Percentiles rank a stretch among this genome's conserved stretches.
phyloP scores from a whole-genome alignment of 345 rosid genomes.

The Syzygium grande region DNA sequence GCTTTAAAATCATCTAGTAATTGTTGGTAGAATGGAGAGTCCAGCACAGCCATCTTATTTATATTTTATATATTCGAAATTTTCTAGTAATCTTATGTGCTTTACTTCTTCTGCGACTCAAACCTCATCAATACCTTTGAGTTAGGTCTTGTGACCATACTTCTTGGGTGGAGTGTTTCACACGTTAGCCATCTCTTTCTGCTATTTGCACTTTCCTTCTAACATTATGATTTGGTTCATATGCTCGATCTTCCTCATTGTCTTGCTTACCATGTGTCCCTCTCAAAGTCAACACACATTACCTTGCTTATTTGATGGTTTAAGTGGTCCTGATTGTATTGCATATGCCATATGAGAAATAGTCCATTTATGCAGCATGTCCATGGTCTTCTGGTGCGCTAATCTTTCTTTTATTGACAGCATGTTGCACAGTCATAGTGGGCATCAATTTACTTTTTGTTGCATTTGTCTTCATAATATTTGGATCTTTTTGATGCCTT shows the following conservation, averaged over 20 bases:
- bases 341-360: neutral
- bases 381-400: neutral
- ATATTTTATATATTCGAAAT: neutral
- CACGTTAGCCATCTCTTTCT: neutral
- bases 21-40: neutral
- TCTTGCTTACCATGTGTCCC: neutral
- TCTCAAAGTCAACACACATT: neutral
- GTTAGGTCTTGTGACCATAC: neutral
- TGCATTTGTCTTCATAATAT: neutral
- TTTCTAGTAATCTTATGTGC: neutral
- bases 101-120: neutral
- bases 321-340: neutral
- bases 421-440: neutral
- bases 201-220: neutral
- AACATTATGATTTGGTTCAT: neutral
- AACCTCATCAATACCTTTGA: neutral
- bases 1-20: neutral
- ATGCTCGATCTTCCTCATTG: neutral
- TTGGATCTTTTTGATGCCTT: neutral
- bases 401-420: neutral
- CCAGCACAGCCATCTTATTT: neutral
- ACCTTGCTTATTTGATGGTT: neutral
- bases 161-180: neutral
- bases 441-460: neutral
- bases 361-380: neutral